A percentile compares a stretch with the other conserved stretches of the same genome.
Evolutionary conservation across 2,329 filamentous ascomycete genomes (phyloP).

Genomic region (Rutstroemia sydowiana): DNA sequence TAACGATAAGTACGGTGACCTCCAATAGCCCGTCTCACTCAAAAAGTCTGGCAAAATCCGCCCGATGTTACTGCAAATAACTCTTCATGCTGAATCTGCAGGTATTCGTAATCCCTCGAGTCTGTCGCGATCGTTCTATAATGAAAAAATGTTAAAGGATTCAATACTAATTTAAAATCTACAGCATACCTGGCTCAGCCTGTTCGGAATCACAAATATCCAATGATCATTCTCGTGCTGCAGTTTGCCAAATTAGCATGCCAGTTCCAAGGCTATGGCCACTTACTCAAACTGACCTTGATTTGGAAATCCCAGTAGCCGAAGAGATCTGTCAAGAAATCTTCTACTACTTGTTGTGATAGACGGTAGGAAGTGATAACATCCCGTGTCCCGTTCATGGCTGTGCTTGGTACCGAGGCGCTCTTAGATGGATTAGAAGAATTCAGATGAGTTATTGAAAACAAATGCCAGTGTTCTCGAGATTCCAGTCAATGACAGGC

Average conservation of each 20-base stretch:
- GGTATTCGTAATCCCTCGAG: background rate
- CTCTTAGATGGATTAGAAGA: background rate
- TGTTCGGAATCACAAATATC: background rate
- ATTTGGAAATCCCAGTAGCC: background rate
- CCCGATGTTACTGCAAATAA: background rate
- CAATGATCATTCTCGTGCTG: background rate
- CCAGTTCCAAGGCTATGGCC: background rate
- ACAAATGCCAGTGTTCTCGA: background rate
- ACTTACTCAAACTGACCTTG: background rate
- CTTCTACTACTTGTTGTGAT: background rate
- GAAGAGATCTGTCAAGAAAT: background rate
- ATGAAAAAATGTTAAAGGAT: background rate
- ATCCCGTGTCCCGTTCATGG: background rate
- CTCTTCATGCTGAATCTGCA: background rate
- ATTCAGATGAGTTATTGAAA: no score
- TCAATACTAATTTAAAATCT: background rate
- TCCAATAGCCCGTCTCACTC: background rate
- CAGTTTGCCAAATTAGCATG: background rate
- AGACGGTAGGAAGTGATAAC: background rate
- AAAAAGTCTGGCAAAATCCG: background rate
- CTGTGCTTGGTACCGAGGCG: background rate
- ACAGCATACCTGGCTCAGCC: background rate
- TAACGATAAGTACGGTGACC: background rate
- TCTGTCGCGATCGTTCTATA: background rate
- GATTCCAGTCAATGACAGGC: background rate